Percentiles rank a stretch among this genome's conserved stretches.
Evolutionary conservation across 2,329 filamentous ascomycete genomes (phyloP).

Genomic region (Colletotrichum chrysophilum): DNA sequence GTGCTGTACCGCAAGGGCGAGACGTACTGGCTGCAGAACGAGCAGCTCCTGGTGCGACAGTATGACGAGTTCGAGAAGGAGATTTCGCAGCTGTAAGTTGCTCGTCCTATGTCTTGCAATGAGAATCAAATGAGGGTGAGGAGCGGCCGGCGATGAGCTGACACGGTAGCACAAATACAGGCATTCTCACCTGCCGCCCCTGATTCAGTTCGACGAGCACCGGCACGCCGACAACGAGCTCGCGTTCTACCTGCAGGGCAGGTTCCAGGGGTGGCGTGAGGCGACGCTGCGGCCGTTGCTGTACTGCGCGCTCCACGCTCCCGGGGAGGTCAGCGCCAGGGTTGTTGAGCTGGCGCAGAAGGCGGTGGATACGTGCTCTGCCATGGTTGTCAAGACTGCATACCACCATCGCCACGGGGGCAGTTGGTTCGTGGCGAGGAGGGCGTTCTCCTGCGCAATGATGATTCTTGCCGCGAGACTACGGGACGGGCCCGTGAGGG

Average conservation of each 20-base stretch:
- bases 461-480: slow-evolving; percentile 11
- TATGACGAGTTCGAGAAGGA: slow-evolving; percentile 20
- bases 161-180: neutral
- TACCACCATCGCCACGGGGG: slow-evolving; percentile 19
- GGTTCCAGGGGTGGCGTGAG: slow-evolving; percentile 19
- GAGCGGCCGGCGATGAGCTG: neutral
- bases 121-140: no score
- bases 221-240: slow-evolving; percentile 15
- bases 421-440: slow-evolving; percentile 17
- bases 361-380: slow-evolving; percentile 8
- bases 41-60: slow-evolving; percentile 2
- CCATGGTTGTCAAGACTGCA: neutral
- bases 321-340: neutral
- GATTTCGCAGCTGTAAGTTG: slow-evolving; percentile 1
- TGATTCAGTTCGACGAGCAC: slow-evolving; percentile 16
- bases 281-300: slow-evolving; percentile 18
- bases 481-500: neutral
- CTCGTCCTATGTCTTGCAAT: neutral
- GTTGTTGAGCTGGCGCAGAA: slow-evolving; percentile 12
- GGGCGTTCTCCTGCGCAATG: neutral
- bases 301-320: slow-evolving; percentile 19
- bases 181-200: slow-evolving; percentile 17
- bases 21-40: slow-evolving; percentile 4
- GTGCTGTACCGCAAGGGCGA: slow-evolving; percentile 9
- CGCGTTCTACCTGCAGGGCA: slow-evolving; percentile 16